Evolutionary conservation across 768 basidiomycete genomes (phyloP), one percentile per base, ranked within the genome.

Genomic region (Hebeloma cylindrosporum): DNA sequence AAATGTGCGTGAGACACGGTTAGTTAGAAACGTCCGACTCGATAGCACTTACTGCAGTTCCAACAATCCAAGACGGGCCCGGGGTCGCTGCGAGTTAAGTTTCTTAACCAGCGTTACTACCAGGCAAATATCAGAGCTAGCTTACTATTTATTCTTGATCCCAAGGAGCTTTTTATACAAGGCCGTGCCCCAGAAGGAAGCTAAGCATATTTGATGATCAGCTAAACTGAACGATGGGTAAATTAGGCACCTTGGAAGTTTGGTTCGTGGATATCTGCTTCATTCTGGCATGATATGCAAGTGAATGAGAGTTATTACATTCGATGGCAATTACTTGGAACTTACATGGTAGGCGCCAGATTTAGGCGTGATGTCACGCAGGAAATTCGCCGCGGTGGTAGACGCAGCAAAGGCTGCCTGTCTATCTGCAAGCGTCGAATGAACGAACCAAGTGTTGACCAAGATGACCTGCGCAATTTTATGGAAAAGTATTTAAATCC

Each of bases 101-200:
- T 10, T 14, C 13, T 41, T 9, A 30, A n/a, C 28, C 4, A 28
- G 8, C 26, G 34, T 5, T 28, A 5, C 20, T 11, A 34, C 13
- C 14, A 26, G 3, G 16, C n/a, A 31, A 17, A 5, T 31, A 27
- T 8, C 5, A 18, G 13, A 25, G 33, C 10, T 5, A 10, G 46
- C 57, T 36, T 28, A 60, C 60, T 60, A 62, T 47, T 59, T 62
- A 25, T 55, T 30, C 51, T 62, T 62, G 45, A 62, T 56, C 7
- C 20, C 38, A 0, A 60, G 43, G 2, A 62, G 54, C 25, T 45
- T 43, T 11, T 47, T n/a, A 45, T 26, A 43, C 56, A 62, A 29
- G 55, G 25, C 20, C 23, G n/a, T 22, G 0, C 61, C 61, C 60
- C 60, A 62, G 49, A 62, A 61, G 3, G 60, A 30, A 5, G 47